A percentile compares a stretch with the other conserved stretches of the same genome.
Evolutionary conservation across 768 basidiomycete species (phyloP).

Genomic region (Gymnopilus junonius): DNA sequence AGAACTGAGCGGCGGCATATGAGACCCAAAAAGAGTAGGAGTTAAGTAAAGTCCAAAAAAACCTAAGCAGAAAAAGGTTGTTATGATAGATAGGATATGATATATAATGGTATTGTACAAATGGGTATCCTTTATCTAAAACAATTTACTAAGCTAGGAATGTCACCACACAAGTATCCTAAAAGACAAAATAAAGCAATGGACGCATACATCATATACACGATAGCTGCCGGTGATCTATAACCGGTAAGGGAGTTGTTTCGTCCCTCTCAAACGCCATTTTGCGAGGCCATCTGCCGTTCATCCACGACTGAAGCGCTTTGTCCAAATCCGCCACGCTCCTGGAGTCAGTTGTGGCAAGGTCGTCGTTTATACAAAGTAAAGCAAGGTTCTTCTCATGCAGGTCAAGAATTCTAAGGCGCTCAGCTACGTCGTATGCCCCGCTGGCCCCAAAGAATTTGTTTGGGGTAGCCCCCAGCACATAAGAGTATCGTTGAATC

Average conservation of each 20-base stretch:
- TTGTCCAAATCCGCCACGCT: neutral
- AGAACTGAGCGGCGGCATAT: too few species aligned
- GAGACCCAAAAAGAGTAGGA: too few species aligned
- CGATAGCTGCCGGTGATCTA: neutral
- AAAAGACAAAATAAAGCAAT: neutral
- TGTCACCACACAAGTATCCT: neutral
- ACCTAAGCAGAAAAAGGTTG: too few species aligned
- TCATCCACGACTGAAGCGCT: neutral
- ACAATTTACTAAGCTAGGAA: neutral
- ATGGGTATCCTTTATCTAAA: too few species aligned
- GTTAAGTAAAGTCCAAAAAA: too few species aligned
- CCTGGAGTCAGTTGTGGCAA: neutral
- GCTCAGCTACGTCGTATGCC: neutral
- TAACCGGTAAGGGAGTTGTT: neutral
- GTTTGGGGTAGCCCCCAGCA: constrained; percentile 1
- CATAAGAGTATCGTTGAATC: constrained; percentile 3
- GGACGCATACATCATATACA: neutral
- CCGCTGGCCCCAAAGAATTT: neutral
- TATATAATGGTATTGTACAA: too few species aligned
- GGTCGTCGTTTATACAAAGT: constrained; percentile 1
- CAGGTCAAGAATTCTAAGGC: neutral
- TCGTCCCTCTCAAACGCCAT: neutral
- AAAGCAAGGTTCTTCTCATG: neutral
- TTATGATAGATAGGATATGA: too few species aligned
- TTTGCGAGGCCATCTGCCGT: neutral